Evolutionary conservation across 75 land plant genomes (phyloP), one percentile per base, ranked within the genome.

Genomic region (Larix kaempferi): DNA sequence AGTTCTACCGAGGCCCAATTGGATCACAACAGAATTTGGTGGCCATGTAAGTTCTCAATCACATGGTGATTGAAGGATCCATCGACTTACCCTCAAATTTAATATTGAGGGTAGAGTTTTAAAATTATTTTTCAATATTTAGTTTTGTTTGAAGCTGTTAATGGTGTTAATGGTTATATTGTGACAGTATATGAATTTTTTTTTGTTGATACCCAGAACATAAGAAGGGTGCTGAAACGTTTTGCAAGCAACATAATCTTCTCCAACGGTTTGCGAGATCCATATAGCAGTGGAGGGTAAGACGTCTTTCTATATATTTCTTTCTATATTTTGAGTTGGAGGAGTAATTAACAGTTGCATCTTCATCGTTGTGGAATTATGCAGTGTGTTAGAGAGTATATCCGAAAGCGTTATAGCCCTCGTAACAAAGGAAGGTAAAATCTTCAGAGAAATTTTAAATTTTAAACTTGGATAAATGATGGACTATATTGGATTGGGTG

Each of bases 31-130:
- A 16, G 41, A 65, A 5, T 65, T 65, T 19, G 69, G 69, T 29
- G 69, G 41, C 5, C 69, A 65, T 37, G 69, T 65, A 65, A 74
- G 82, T 37, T 25, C 33, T 6, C 15, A 21, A n/a, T 39, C 23
- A 35, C 2, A 16, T 29, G n/a, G 6, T 35, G 16, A 2, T 26
- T 6, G 6, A 33, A 16, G 7, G 17, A 29, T 13, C 15, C 17
- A 4, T 29, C 1, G 19, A 65, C 14, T 13, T 44, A 44, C n/a
- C n/a, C n/a, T n/a, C n/a, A n/a, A n/a, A n/a, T n/a, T n/a, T n/a
- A n/a, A n/a, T n/a, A n/a, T 44, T 5, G 44, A 41, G 44, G 44
- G 6, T 41, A 6, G 44, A 6, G 44, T 41, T 41, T 41, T 41
- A 5, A 41, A 5, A 49, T 10, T 21, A 10, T 44, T 52, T 52